phyloP scores from a whole-genome alignment of 176 grass and related monocot genomes.

The Phragmites australis region DNA sequence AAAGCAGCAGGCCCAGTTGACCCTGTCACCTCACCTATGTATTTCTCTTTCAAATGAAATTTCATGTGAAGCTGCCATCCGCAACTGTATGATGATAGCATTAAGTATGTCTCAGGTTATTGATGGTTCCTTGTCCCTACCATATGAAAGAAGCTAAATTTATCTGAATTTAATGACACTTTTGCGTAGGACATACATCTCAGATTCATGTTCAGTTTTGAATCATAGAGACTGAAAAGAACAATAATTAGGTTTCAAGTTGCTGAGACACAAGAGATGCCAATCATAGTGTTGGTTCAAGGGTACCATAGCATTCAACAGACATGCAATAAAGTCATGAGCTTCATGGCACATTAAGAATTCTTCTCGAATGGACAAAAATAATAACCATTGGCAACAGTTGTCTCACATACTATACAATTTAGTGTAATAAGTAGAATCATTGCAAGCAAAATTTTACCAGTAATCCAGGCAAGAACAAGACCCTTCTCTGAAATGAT shows the following conservation, averaged over 20 bases:
- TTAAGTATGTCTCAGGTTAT: slow-evolving; percentile 38
- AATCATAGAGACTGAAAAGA: slow-evolving; percentile 53
- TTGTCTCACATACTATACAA: slow-evolving; percentile 36
- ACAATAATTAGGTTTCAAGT: slow-evolving; percentile 64
- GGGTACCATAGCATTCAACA: slow-evolving; percentile 50
- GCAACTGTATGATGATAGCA: slow-evolving; percentile 28
- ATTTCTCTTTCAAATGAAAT: slow-evolving; percentile 15
- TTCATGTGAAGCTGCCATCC: slow-evolving; percentile 34
- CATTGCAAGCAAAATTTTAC: slow-evolving; percentile 36
- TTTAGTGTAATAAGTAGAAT: slow-evolving; percentile 24
- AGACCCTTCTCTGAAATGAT: slow-evolving; percentile 58
- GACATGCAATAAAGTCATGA: slow-evolving; percentile 48
- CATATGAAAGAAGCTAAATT: slow-evolving; percentile 38
- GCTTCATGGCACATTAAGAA: slow-evolving; percentile 27
- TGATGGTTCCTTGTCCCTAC: slow-evolving; percentile 38
- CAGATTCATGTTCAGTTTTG: slow-evolving; percentile 51
- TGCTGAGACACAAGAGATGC: slow-evolving; percentile 52
- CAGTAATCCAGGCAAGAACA: slow-evolving; percentile 78
- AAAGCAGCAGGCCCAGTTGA: slow-evolving; percentile 28
- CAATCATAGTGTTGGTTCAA: slow-evolving; percentile 56
- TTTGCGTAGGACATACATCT: slow-evolving; percentile 60
- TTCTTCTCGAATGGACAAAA: slow-evolving; percentile 21
- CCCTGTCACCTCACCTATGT: background rate
- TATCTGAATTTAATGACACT: slow-evolving; percentile 48
- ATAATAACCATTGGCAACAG: slow-evolving; percentile 9